These are phyloP conservation scores for Chlorella ohadii DNA, from an alignment of 139 green algal species.

Conservation along the genomic window DNA sequence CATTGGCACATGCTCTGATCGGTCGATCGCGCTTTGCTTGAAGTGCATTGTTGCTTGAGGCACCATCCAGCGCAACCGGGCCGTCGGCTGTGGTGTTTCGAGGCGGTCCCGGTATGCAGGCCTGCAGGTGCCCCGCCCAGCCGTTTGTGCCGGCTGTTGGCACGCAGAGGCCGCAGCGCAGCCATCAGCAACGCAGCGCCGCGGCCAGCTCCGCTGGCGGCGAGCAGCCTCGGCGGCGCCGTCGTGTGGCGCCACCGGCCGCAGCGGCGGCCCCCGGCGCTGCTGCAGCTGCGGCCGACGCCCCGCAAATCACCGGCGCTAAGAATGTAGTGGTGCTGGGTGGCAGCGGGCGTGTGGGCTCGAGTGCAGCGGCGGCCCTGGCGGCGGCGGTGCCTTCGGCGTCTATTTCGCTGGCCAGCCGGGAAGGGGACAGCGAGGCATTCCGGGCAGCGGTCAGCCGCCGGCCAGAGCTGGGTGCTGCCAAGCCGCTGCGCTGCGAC, in stretches of 20 bases:
- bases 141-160: no score
- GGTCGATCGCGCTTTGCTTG: no score
- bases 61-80: no score
- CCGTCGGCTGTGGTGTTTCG: no score
- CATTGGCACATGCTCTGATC: no score
- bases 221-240: no score
- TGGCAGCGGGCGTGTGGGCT: slow-evolving; percentile 88
- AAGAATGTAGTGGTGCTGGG: slow-evolving; percentile 68
- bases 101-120: no score
- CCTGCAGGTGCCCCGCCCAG: no score
- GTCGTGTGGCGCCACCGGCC: neutral
- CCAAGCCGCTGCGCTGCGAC: slow-evolving; percentile 49
- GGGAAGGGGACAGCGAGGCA: slow-evolving; percentile 31
- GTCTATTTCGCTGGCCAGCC: slow-evolving; percentile 65
- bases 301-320: neutral
- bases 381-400: slow-evolving; percentile 57
- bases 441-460: slow-evolving; percentile 61
- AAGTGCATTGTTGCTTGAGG: no score
- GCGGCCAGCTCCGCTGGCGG: no score
- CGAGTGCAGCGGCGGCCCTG: slow-evolving; percentile 78
- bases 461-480: slow-evolving; percentile 64
- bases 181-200: no score
- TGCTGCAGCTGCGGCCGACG: neutral
- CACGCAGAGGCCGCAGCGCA: no score
- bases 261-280: neutral